Conservation (phyloP, 2,329 filamentous ascomycete genomes). For the Tetracladium maxilliforme region DNA sequence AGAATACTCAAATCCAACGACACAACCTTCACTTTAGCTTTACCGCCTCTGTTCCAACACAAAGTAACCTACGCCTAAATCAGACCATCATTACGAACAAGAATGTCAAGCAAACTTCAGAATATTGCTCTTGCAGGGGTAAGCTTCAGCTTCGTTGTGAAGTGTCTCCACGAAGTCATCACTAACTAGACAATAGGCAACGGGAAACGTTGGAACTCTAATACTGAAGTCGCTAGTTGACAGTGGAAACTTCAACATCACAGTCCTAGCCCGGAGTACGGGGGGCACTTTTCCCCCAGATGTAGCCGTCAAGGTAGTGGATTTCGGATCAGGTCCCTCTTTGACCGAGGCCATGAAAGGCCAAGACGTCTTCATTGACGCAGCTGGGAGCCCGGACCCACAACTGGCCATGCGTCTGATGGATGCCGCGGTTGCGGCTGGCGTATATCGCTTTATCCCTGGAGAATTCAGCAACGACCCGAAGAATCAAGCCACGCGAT, state of each 20-base stretch:
- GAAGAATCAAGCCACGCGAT: slow-evolving; percentile 12
- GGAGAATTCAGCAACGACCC: slow-evolving; percentile 23
- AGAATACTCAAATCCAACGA: too few species aligned
- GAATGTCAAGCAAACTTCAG: too few species aligned
- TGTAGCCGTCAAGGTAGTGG: slow-evolving; percentile 13
- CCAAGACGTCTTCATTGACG: slow-evolving; percentile 20
- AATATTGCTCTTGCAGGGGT: too few species aligned
- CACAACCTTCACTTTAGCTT: too few species aligned
- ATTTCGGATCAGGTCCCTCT: slow-evolving; percentile 14
- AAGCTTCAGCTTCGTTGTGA: too few species aligned
- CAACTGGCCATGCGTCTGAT: too few species aligned
- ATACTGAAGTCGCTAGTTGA: slow-evolving; percentile 9
- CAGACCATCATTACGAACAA: too few species aligned
- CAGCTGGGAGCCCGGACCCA: slow-evolving; percentile 12
- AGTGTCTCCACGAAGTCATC: too few species aligned
- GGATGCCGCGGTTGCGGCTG: slow-evolving; percentile 20
- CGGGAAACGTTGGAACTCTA: slow-evolving; percentile 9
- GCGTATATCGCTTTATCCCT: slow-evolving; percentile 23
- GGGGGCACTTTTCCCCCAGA: slow-evolving; percentile 10
- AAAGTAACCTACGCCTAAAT: too few species aligned
- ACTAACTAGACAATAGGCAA: too few species aligned
- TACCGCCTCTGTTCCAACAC: too few species aligned
- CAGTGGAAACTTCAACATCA: slow-evolving; percentile 23
- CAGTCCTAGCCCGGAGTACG: slow-evolving; percentile 34
- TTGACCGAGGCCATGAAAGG: slow-evolving; percentile 17